Evolutionary conservation across 495 filamentous ascomycete species (phyloP).

Genomic region (Lindgomyces ingoldianus): DNA sequence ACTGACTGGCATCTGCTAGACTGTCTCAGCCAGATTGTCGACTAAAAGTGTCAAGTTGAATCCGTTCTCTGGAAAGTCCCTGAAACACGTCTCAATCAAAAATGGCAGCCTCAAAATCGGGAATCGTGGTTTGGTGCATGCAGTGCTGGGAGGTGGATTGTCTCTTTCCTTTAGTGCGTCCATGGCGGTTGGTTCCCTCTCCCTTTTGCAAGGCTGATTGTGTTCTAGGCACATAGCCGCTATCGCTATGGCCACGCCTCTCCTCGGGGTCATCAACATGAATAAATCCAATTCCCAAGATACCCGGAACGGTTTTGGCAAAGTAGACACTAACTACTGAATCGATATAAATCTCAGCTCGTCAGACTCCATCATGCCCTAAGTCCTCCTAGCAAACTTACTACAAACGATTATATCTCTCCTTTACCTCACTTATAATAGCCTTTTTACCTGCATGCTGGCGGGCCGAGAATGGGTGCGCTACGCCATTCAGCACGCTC

Average conservation of each 20-base stretch:
- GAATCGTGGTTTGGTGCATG: constrained; percentile 6
- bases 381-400: constrained; percentile 27
- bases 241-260: background rate
- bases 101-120: background rate
- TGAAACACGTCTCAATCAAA: background rate
- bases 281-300: background rate
- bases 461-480: constrained; percentile 20
- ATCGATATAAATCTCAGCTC: background rate
- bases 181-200: background rate
- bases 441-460: constrained; percentile 25
- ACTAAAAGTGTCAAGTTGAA: constrained; percentile 13
- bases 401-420: constrained; percentile 27
- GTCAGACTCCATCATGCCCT: constrained; percentile 6
- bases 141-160: constrained; percentile 3
- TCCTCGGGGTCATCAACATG: background rate
- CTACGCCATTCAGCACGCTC: constrained; percentile 11
- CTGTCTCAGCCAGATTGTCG: constrained; percentile 17
- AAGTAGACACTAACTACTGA: constrained; percentile 9
- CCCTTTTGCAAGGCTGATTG: background rate
- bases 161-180: constrained; percentile 3
- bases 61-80: constrained; percentile 9
- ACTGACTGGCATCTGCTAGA: constrained; percentile 7
- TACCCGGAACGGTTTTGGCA: constrained; percentile 5
- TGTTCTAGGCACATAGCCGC: background rate
- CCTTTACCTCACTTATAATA: constrained; percentile 26